Percentiles rank a stretch among this genome's conserved stretches.
phyloP scores from a whole-genome alignment of 2,329 filamentous ascomycete genomes.

The Pseudonectria foliicola region DNA sequence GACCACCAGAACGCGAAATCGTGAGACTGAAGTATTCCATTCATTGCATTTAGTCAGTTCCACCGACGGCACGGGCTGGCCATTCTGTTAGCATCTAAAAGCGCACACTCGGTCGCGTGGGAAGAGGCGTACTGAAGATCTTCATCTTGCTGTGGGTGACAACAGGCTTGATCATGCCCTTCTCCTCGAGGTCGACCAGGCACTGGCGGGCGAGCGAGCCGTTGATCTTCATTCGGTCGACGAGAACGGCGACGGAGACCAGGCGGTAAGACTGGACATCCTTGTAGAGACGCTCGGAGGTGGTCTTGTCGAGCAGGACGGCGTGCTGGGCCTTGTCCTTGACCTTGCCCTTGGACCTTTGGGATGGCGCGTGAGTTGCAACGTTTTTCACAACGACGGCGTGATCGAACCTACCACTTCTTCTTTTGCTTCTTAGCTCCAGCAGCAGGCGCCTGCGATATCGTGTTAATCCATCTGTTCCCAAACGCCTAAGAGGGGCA shows the following conservation, averaged over 20 bases:
- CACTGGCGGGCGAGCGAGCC: slow-evolving; percentile 89
- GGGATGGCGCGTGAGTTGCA: slow-evolving; percentile 13
- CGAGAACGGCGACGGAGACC: slow-evolving; percentile 95
- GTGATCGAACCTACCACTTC: slow-evolving; percentile 33
- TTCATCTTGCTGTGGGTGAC: slow-evolving; percentile 94
- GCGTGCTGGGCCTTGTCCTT: slow-evolving; percentile 99
- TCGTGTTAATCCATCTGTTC: slow-evolving; percentile 9
- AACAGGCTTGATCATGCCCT: slow-evolving; percentile 97
- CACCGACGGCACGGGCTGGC: slow-evolving; percentile 54
- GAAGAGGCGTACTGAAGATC: slow-evolving; percentile 71
- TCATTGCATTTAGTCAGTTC: slow-evolving; percentile 33
- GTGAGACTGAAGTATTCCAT: slow-evolving; percentile 28
- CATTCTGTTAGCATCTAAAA: slow-evolving; percentile 22
- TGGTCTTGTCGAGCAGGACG: slow-evolving; percentile 97
- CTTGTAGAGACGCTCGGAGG: slow-evolving; percentile 98
- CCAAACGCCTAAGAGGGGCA: slow-evolving; percentile 1
- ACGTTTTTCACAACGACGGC: slow-evolving; percentile 9
- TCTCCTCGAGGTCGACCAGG: slow-evolving; percentile 90
- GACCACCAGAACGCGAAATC: slow-evolving; percentile 33
- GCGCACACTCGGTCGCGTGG: background rate
- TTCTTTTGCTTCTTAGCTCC: slow-evolving; percentile 46
- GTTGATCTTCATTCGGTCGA: slow-evolving; percentile 99
- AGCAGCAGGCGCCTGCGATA: slow-evolving; percentile 36
- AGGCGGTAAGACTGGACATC: slow-evolving; percentile 99
- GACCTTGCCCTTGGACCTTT: slow-evolving; percentile 57